Percentiles rank a stretch among this genome's conserved stretches.
phyloP scores from a whole-genome alignment of 805 yeast genomes.

The Alloascoidea hylecoeti region DNA sequence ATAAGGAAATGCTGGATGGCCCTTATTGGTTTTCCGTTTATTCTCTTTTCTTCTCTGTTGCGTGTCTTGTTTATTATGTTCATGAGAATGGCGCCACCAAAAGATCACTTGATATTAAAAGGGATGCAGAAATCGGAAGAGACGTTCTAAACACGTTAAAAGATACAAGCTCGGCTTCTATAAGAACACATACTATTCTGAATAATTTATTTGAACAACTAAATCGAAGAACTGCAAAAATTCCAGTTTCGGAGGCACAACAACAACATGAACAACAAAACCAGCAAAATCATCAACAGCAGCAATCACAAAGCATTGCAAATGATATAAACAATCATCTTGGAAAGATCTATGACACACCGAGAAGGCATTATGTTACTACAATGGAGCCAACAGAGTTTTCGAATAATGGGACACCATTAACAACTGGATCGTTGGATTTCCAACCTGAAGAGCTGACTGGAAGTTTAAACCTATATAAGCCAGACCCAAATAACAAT shows the following conservation, averaged over 20 bases:
- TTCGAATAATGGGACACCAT: background rate
- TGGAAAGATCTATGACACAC: background rate
- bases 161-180: constrained; percentile 64
- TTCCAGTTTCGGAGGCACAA: constrained; percentile 2
- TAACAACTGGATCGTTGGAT: too few relatives aligned
- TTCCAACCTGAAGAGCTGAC: constrained; percentile 2
- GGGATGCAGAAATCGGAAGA: constrained; percentile 75
- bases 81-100: constrained; percentile 29
- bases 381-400: constrained; percentile 2
- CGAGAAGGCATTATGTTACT: constrained; percentile 2
- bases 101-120: constrained; percentile 25
- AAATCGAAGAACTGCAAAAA: constrained; percentile 41
- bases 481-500: background rate
- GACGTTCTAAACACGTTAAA: constrained; percentile 57
- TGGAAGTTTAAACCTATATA: background rate
- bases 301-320: too few relatives aligned
- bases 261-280: background rate
- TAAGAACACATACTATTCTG: constrained; percentile 65
- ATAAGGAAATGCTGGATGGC: constrained; percentile 57
- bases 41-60: constrained; percentile 79
- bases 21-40: constrained; percentile 89
- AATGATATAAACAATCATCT: too few relatives aligned
- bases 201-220: constrained; percentile 70
- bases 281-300: background rate
- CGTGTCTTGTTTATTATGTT: constrained; percentile 70